These are phyloP conservation scores for Nannochloropsis oceanica DNA, from an alignment of 108 stramenopile genomes.

Conservation along the genomic window DNA sequence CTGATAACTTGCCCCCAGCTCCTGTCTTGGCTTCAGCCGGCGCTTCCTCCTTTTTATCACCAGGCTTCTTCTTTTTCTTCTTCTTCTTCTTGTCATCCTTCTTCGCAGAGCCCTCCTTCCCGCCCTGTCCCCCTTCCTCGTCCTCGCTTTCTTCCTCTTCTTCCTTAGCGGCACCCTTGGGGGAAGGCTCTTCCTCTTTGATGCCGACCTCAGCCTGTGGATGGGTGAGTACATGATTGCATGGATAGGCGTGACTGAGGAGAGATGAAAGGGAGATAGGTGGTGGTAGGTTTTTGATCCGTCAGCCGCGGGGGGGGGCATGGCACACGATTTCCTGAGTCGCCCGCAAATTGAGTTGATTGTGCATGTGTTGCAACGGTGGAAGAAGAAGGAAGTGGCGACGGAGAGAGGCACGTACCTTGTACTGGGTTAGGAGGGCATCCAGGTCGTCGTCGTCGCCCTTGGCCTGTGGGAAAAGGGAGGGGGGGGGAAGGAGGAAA, in stretches of 20 bases:
- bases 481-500: not conserved
- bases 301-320: too few species aligned
- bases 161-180: not conserved
- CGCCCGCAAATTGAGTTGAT: too few species aligned
- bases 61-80: conserved; percentile 29
- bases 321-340: too few species aligned
- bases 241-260: too few species aligned
- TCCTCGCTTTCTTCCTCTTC: not conserved
- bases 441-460: not conserved
- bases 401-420: not conserved
- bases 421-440: not conserved
- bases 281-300: too few species aligned
- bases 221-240: too few species aligned
- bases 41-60: not conserved
- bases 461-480: not conserved
- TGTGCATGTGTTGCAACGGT: too few species aligned
- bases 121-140: not conserved
- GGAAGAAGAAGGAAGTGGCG: too few species aligned
- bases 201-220: not conserved
- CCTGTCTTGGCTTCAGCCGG: too few species aligned
- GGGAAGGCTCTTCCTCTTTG: not conserved
- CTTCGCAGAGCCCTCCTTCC: not conserved
- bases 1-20: not conserved
- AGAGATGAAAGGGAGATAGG: too few species aligned
- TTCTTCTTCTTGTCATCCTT: conserved; percentile 31